Evolutionary conservation across 352 stramenopile species (phyloP), one percentile per base, ranked within the genome.

Genomic region (Phytophthora tentaculata): DNA sequence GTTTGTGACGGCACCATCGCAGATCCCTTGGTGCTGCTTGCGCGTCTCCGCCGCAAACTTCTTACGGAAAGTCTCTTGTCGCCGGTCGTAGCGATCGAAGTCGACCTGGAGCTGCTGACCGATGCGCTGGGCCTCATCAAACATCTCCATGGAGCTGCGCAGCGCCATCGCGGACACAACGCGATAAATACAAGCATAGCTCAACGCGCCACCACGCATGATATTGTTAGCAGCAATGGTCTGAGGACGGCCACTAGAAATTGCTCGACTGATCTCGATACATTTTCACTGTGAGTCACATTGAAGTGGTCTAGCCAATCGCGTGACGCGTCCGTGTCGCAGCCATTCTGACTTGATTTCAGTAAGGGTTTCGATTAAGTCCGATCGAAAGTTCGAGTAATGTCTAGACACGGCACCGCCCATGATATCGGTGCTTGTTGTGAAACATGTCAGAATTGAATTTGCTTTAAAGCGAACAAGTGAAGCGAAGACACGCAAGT

Each of bases 31-130:
- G 52, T 76, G 74, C 71, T 87, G 74, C 61, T 74, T 82, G 19
- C 79, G 74, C 47, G 80, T 76, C 50, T 88, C 77, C 35, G 69
- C 68, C 14, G 71, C 75, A 65, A 88, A 88, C 51, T 85, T 74
- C 69, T 77, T 75, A 51, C 83, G 80, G 68, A 90, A 90, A 19
- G 73, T 68, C 65, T 75, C 64, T 55, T 88, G 81, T 20, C 79
- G 73, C 1, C 67, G 71, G 43, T 86, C 80, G 44, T 87, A 73
- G 41, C 69, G 73, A 43, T 70, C 66, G 49, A 88, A 85, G 22
- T 83, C 77, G 19, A 71, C 52, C 49, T 67, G 61, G 41, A 87
- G 48, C 59, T 75, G 61, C 35, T 84, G 68, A 5, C 69, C 56
- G 16, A 82, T 61, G 35, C 66, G 74, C 44, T 70, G 64, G 2